Conservation (phyloP, 2,329 filamentous ascomycete species). For the Cercospora nicotianae region DNA sequence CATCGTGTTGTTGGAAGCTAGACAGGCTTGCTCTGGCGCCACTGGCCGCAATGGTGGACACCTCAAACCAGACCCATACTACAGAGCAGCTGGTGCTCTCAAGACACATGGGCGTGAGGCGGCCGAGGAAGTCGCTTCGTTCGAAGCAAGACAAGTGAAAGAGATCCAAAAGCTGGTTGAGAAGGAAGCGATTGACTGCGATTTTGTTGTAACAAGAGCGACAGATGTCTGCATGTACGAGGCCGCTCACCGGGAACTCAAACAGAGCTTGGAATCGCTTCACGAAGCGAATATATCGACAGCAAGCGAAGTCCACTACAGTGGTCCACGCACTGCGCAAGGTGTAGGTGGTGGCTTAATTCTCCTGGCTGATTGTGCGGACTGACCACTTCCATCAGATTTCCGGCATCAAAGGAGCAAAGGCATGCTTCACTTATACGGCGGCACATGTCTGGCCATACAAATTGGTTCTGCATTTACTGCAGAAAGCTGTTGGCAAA, state of each 20-base stretch:
- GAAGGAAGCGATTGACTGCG: conserved; percentile 46
- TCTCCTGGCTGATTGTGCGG: not conserved
- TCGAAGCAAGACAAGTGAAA: conserved; percentile 37
- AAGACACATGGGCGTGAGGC: conserved; percentile 33
- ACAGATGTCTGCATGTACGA: conserved; percentile 44
- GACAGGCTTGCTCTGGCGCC: conserved; percentile 33
- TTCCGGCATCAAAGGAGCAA: conserved; percentile 43
- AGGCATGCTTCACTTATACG: conserved; percentile 42
- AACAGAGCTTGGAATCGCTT: conserved; percentile 38
- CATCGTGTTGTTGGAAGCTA: conserved; percentile 32
- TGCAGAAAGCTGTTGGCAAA: conserved; percentile 40
- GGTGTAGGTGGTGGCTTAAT: conserved; percentile 25
- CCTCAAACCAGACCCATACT: conserved; percentile 41
- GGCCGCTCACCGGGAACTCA: conserved; percentile 29
- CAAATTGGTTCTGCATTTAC: conserved; percentile 32
- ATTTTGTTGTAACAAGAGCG: conserved; percentile 46
- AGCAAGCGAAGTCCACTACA: conserved; percentile 36
- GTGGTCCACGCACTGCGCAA: conserved; percentile 34
- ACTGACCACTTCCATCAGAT: conserved; percentile 28
- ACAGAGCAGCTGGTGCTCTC: conserved; percentile 29
- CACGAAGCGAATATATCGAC: conserved; percentile 32
- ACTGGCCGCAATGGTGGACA: conserved; percentile 38
- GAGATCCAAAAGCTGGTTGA: conserved; percentile 43
- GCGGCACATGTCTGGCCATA: conserved; percentile 51
- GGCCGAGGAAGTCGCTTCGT: conserved; percentile 37